A percentile compares a stretch with the other conserved stretches of the same genome.
Evolutionary conservation across 495 filamentous ascomycete species (phyloP).

Genomic region (Penicillium maclennaniae): DNA sequence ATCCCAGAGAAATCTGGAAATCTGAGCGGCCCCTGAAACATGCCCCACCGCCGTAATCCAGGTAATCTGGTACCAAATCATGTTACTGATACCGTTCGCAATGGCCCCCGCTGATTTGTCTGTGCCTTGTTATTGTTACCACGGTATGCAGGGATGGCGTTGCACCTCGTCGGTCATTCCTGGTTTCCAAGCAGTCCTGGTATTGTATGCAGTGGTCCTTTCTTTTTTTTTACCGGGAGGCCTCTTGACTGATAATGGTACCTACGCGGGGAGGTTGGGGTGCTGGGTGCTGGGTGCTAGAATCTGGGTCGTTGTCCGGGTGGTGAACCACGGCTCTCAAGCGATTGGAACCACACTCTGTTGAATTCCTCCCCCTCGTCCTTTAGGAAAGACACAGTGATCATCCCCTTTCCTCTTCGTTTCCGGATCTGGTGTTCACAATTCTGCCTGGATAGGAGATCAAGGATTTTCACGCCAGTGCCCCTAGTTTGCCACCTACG

Average conservation of each 20-base stretch:
- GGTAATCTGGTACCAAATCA: constrained; percentile 24
- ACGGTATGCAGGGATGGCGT: constrained; percentile 31
- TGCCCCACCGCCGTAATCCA: constrained; percentile 16
- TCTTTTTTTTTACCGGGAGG: no score
- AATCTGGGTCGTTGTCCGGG: not conserved
- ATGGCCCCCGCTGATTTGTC: constrained; percentile 10
- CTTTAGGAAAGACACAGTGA: not conserved
- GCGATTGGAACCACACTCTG: constrained; percentile 5
- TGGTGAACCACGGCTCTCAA: constrained; percentile 9
- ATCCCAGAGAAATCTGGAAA: constrained; percentile 28
- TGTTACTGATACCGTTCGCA: constrained; percentile 15
- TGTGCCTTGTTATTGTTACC: constrained; percentile 28
- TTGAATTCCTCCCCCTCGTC: not conserved
- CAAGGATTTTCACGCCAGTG: constrained; percentile 1
- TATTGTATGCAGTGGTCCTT: not conserved
- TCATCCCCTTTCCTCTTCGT: not conserved
- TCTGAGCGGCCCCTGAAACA: constrained; percentile 32
- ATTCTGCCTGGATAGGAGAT: not conserved
- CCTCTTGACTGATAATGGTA: not conserved
- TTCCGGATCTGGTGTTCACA: not conserved
- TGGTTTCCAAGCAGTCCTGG: constrained; percentile 19
- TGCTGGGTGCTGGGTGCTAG: not conserved
- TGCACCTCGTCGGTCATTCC: constrained; percentile 27
- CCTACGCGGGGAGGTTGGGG: not conserved
- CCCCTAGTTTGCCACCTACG: constrained; percentile 14